These are phyloP conservation scores for Botrytis tulipae DNA, from an alignment of 2,329 filamentous ascomycete species.

Conservation along the genomic window DNA sequence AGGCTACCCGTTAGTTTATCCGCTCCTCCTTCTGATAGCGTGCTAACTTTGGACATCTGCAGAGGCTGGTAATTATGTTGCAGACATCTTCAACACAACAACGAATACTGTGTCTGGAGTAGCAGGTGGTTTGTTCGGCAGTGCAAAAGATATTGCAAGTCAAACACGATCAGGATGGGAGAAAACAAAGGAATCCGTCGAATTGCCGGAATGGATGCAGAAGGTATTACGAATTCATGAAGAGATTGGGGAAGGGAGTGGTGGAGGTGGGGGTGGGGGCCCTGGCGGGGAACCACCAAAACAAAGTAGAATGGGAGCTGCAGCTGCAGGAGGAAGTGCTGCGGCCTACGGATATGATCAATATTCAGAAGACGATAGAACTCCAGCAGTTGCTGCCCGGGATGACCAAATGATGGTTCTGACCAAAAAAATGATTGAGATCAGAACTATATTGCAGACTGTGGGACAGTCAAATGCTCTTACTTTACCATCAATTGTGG, in stretches of 20 bases:
- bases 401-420: slow-evolving; percentile 99
- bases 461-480: slow-evolving; percentile 89
- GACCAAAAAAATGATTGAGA: slow-evolving; percentile 99
- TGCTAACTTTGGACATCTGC: slow-evolving; percentile 20
- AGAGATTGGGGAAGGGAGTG: slow-evolving; percentile 50
- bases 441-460: slow-evolving; percentile 83
- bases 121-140: slow-evolving; percentile 67
- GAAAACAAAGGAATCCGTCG: slow-evolving; percentile 75
- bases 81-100: slow-evolving; percentile 72
- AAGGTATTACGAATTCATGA: slow-evolving; percentile 65
- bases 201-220: slow-evolving; percentile 75
- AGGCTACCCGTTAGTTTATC: slow-evolving; percentile 70
- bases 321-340: slow-evolving; percentile 67
- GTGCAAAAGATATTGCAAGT: slow-evolving; percentile 70
- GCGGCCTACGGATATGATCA: slow-evolving; percentile 77
- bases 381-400: slow-evolving; percentile 64
- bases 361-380: slow-evolving; percentile 63
- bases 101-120: slow-evolving; percentile 68
- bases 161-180: slow-evolving; percentile 81
- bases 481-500: slow-evolving; percentile 94
- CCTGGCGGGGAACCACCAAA: slow-evolving; percentile 51
- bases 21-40: neutral
- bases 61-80: slow-evolving; percentile 74
- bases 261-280: slow-evolving; percentile 41
- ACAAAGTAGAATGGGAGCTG: slow-evolving; percentile 59